Conservation (phyloP, 352 stramenopile genomes). For the Plasmopara viticola region DNA sequence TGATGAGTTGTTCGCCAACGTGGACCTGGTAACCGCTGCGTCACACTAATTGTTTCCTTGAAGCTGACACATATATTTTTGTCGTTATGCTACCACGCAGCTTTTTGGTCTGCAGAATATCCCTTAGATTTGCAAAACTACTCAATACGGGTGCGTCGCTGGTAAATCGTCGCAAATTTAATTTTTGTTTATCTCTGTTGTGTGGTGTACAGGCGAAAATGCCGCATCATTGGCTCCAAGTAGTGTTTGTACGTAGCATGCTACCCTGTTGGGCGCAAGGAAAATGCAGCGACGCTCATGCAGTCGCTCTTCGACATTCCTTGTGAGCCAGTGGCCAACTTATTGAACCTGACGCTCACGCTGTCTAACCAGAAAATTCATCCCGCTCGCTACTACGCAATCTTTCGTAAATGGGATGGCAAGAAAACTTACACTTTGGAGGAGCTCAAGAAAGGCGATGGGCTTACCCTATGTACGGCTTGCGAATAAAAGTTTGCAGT, state of each 20-base stretch:
- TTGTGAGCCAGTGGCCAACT: slow-evolving; percentile 88
- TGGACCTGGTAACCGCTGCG: slow-evolving; percentile 43
- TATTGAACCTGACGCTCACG: slow-evolving; percentile 90
- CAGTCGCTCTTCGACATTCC: slow-evolving; percentile 89
- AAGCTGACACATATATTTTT: not conserved
- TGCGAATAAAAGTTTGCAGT: not conserved
- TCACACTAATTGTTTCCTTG: not conserved
- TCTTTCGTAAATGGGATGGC: slow-evolving; percentile 91
- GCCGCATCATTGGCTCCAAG: slow-evolving; percentile 88
- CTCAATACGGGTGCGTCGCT: slow-evolving; percentile 63
- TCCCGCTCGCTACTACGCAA: slow-evolving; percentile 88
- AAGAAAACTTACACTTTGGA: slow-evolving; percentile 77
- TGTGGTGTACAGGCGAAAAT: slow-evolving; percentile 72
- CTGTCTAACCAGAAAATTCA: slow-evolving; percentile 93
- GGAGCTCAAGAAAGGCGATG: slow-evolving; percentile 83
- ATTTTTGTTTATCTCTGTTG: slow-evolving; percentile 5
- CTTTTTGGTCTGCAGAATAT: slow-evolving; percentile 93
- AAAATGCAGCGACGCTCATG: slow-evolving; percentile 70
- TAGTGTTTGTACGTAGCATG: slow-evolving; percentile 87
- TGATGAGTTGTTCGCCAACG: slow-evolving; percentile 39
- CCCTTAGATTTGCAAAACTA: slow-evolving; percentile 91
- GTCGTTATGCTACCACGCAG: slow-evolving; percentile 24
- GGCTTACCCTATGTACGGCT: slow-evolving; percentile 81
- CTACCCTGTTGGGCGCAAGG: slow-evolving; percentile 84
- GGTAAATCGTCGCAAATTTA: slow-evolving; percentile 1